These are phyloP conservation scores for Arabis hirsuta DNA, from an alignment of 345 rosid species.

Conservation along the genomic window DNA sequence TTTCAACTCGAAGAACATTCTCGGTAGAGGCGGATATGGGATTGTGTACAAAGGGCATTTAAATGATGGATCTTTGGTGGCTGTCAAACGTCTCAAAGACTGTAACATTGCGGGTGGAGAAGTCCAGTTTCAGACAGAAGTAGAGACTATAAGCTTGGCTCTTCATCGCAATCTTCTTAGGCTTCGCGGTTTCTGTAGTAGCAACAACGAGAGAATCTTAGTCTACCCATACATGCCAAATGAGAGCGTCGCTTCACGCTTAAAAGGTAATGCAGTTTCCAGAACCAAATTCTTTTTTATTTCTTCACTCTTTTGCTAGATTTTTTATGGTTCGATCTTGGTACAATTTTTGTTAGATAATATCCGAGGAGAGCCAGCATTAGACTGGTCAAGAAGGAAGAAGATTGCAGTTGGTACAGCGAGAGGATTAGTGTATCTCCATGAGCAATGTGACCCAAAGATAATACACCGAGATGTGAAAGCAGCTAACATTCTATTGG, in stretches of 20 bases:
- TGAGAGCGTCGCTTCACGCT: slow-evolving; percentile 94
- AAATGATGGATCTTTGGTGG: slow-evolving; percentile 74
- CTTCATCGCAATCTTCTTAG: slow-evolving; percentile 96
- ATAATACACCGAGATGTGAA: slow-evolving; percentile 96
- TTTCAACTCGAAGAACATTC: slow-evolving; percentile 84
- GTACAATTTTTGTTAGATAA: slow-evolving; percentile 51
- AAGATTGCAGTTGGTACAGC: slow-evolving; percentile 91
- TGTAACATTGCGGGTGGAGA: slow-evolving; percentile 88
- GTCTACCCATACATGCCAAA: slow-evolving; percentile 96
- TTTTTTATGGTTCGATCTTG: not conserved
- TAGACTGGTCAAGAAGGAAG: slow-evolving; percentile 89
- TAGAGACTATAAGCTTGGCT: slow-evolving; percentile 93
- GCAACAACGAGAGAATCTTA: slow-evolving; percentile 87
- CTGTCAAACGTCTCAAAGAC: slow-evolving; percentile 98
- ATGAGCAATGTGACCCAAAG: slow-evolving; percentile 94
- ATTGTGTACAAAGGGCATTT: slow-evolving; percentile 91
- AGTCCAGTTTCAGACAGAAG: slow-evolving; percentile 97
- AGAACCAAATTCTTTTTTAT: not conserved
- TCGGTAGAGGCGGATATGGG: slow-evolving; percentile 95
- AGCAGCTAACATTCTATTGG: slow-evolving; percentile 92
- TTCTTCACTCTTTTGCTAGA: not conserved
- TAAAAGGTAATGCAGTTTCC: slow-evolving; percentile 63
- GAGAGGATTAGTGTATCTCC: slow-evolving; percentile 82
- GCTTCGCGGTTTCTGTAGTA: slow-evolving; percentile 93
- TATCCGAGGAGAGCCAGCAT: slow-evolving; percentile 66